These are phyloP conservation scores for Drechslerella coelobrocha DNA, from an alignment of 2,329 filamentous ascomycete genomes.

Conservation along the genomic window DNA sequence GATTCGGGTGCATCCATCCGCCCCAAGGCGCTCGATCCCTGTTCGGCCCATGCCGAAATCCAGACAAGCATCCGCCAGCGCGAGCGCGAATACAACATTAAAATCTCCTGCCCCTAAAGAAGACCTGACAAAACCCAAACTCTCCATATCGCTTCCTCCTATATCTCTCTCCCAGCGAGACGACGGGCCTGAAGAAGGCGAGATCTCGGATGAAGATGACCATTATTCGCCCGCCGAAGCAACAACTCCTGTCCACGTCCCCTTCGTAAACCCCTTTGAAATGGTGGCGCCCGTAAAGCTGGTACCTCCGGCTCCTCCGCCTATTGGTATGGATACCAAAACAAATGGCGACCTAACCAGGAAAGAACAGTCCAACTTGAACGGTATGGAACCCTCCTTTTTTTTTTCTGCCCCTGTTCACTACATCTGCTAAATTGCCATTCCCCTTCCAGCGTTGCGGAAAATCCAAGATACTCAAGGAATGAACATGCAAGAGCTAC, in stretches of 20 bases:
- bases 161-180: constrained; percentile 12
- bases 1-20: constrained; percentile 18
- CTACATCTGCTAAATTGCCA: constrained; percentile 6
- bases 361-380: constrained; percentile 11
- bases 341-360: constrained; percentile 1
- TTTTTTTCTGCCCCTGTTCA: not conserved
- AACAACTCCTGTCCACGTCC: constrained; percentile 28
- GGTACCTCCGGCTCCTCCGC: not conserved
- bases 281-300: not conserved
- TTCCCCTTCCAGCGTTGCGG: constrained; percentile 8
- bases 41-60: constrained; percentile 39
- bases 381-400: constrained; percentile 3
- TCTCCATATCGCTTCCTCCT: constrained; percentile 15
- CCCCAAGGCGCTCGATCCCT: constrained; percentile 40
- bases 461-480: constrained; percentile 1
- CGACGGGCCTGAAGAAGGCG: constrained; percentile 45
- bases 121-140: constrained; percentile 21
- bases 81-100: constrained; percentile 2
- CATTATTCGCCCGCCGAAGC: constrained; percentile 44
- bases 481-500: constrained; percentile 53
- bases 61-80: constrained; percentile 30
- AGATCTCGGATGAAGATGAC: constrained; percentile 47
- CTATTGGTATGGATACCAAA: constrained; percentile 9
- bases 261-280: constrained; percentile 16
- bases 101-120: constrained; percentile 25